Conservation (phyloP, 164 flowering plant species). For the Stephania yunnanensis region DNA sequence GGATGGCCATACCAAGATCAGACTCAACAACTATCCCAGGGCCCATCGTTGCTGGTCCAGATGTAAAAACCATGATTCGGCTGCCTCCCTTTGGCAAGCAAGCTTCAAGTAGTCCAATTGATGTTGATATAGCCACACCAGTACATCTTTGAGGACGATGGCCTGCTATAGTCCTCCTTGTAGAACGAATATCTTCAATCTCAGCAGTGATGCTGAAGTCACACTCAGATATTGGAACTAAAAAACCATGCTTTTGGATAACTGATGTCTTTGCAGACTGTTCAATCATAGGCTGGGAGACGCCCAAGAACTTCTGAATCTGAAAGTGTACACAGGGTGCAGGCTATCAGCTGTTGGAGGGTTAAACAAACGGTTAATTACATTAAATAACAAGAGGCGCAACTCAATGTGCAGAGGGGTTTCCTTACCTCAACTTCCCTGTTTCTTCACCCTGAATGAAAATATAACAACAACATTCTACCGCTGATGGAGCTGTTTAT, state of each 20-base stretch:
- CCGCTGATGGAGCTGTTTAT: not conserved
- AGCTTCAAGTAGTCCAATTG: slow-evolving; percentile 78
- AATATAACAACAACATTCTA: not conserved
- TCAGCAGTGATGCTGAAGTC: slow-evolving; percentile 72
- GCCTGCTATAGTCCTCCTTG: slow-evolving; percentile 27
- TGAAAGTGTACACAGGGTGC: slow-evolving; percentile 19
- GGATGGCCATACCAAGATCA: slow-evolving; percentile 50
- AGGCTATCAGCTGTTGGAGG: not conserved
- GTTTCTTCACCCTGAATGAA: too few species aligned
- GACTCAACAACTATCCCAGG: slow-evolving; percentile 77
- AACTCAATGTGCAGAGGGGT: not conserved
- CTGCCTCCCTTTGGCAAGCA: slow-evolving; percentile 54
- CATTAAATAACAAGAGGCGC: not conserved
- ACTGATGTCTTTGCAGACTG: slow-evolving; percentile 38
- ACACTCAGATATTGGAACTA: slow-evolving; percentile 70
- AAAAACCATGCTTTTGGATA: slow-evolving; percentile 53
- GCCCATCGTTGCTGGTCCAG: slow-evolving; percentile 90
- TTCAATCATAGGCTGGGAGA: slow-evolving; percentile 35
- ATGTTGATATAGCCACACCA: slow-evolving; percentile 77
- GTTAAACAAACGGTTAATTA: not conserved
- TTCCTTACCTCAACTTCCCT: not conserved
- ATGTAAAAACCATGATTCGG: slow-evolving; percentile 81
- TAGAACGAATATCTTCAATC: slow-evolving; percentile 66
- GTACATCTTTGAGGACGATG: slow-evolving; percentile 74
- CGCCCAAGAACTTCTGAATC: slow-evolving; percentile 57